phyloP scores from a whole-genome alignment of 192 early-diverging fungal genomes.

The Backusella sp. region DNA sequence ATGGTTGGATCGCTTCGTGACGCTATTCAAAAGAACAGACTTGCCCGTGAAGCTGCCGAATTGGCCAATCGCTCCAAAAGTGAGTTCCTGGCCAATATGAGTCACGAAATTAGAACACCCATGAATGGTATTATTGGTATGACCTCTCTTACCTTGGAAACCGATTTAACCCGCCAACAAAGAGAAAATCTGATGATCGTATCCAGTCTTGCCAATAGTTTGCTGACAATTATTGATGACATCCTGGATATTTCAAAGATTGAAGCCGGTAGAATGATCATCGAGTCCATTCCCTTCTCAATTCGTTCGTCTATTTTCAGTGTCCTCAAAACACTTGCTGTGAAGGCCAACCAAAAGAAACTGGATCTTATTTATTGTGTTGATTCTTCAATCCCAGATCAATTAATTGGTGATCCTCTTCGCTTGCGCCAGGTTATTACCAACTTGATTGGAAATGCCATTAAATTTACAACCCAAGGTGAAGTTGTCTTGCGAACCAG shows the following conservation, averaged over 20 bases:
- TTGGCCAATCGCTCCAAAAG: slow-evolving; percentile 77
- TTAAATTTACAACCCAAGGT: slow-evolving; percentile 61
- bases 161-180: slow-evolving; percentile 66
- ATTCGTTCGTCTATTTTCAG: slow-evolving; percentile 55
- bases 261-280: slow-evolving; percentile 74
- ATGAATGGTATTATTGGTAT: slow-evolving; percentile 80
- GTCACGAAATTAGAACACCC: slow-evolving; percentile 58
- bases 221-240: slow-evolving; percentile 49
- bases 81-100: slow-evolving; percentile 67
- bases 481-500: slow-evolving; percentile 19
- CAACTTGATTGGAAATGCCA: slow-evolving; percentile 73
- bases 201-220: slow-evolving; percentile 40
- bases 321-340: slow-evolving; percentile 61
- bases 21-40: slow-evolving; percentile 71
- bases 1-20: slow-evolving; percentile 71
- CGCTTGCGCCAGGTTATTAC: slow-evolving; percentile 69
- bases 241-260: slow-evolving; percentile 72
- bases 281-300: slow-evolving; percentile 63
- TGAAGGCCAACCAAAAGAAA: slow-evolving; percentile 61
- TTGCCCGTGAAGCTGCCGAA: slow-evolving; percentile 76
- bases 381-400: slow-evolving; percentile 57
- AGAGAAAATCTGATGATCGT: slow-evolving; percentile 56
- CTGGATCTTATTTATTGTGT: slow-evolving; percentile 56
- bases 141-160: slow-evolving; percentile 64
- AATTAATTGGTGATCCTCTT: slow-evolving; percentile 65